Percentiles rank a stretch among this genome's conserved stretches.
phyloP scores from a whole-genome alignment of 164 flowering plant genomes.

The Berberis vulgaris region DNA sequence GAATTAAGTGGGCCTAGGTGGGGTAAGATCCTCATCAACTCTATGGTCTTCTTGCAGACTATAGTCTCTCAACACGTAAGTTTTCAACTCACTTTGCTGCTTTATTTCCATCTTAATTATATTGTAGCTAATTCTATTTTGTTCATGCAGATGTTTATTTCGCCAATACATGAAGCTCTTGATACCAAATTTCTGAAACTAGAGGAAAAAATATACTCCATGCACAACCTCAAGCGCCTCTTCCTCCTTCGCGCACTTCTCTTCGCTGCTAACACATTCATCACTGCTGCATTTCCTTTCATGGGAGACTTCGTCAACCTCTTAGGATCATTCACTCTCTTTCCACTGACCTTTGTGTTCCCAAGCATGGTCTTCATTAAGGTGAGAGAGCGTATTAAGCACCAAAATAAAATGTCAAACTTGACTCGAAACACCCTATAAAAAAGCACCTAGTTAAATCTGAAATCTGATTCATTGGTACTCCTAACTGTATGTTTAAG shows the following conservation, averaged over 20 bases:
- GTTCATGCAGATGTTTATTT: slow-evolving; percentile 29
- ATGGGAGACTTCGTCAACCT: slow-evolving; percentile 56
- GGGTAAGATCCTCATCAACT: slow-evolving; percentile 38
- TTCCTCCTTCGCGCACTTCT: slow-evolving; percentile 24
- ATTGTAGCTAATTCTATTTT: not conserved
- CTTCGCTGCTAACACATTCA: slow-evolving; percentile 30
- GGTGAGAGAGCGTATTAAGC: slow-evolving; percentile 16
- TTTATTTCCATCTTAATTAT: not conserved
- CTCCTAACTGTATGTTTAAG: too few relatives aligned
- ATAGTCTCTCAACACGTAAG: slow-evolving; percentile 50
- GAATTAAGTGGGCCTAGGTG: slow-evolving; percentile 42
- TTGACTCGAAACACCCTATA: not conserved
- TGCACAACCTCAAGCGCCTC: slow-evolving; percentile 25
- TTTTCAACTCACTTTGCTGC: not conserved
- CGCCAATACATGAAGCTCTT: slow-evolving; percentile 48
- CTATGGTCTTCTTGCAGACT: slow-evolving; percentile 36
- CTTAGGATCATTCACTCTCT: slow-evolving; percentile 36
- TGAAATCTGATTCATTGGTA: not conserved
- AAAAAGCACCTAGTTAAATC: not conserved
- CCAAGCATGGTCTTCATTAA: slow-evolving; percentile 47
- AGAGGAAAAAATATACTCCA: slow-evolving; percentile 22
- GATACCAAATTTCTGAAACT: slow-evolving; percentile 41
- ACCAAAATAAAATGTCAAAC: too few relatives aligned
- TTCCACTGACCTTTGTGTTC: slow-evolving; percentile 44
- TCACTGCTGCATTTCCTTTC: slow-evolving; percentile 48